Base-by-base conservation (phyloP, 768 basidiomycete species). In the Lyophyllum semitale region DNA sequence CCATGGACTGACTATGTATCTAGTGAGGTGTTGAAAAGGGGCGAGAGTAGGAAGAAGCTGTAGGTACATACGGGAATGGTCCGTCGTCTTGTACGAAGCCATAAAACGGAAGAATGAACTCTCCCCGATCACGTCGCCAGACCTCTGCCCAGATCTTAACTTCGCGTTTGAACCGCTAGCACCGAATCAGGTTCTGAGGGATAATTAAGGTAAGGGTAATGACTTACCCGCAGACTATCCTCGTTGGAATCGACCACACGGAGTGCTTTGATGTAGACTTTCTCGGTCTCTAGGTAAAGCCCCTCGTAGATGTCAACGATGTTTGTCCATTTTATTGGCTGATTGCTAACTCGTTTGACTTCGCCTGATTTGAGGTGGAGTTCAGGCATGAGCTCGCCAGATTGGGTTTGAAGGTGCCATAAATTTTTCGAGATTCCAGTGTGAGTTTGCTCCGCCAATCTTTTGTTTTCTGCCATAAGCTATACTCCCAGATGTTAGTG, bases 1-100 rank as follows among this genome's bases (percentile, higher is more conserved):
- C 83, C 83, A 84, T 22, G 82, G 83, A 59, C 79, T 83, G 37
- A 84, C 76, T 69, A 84, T 81, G 57, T 80, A 84, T 30, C 82
- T 83, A 50, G 29, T 43, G 20, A 33, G 11, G 22, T 20, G 8
- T 27, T 66, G 9, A 61, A 43, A 41, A 26, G 45, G 1, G 11
- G n/a, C 12, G 40, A 15, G 18, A n/a, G 26, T 22, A 12, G 1
- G 30, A 25, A n/a, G 12, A 17, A 48, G 3, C 44, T 12, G 23
- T 29, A 44, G 22, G 51, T 37, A 61, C 76, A 48, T 59, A 83
- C 77, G 83, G 83, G 53, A 79, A 84, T 17, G 83, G 83, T 0
- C 81, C 81, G 56, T 84, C 81, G n/a, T 70, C 72, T 56, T 78
- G 78, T 53, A 80, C 79, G 58, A 79, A 83, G 0, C 83, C 83